Conservation (phyloP, 2,329 filamentous ascomycete species). For the Botryotinia calthae region DNA sequence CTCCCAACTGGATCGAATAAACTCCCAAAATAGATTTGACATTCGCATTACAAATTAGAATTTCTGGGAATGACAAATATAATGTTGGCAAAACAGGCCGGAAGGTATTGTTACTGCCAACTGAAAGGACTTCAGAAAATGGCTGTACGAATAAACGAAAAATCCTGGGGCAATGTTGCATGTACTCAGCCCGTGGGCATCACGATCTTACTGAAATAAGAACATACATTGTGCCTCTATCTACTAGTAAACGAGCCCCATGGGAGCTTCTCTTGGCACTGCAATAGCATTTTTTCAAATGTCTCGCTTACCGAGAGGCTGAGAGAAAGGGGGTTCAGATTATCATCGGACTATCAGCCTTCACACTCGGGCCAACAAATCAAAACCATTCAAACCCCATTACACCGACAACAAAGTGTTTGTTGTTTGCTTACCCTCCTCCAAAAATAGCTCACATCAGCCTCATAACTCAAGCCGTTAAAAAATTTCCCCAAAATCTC, state of each 20-base stretch:
- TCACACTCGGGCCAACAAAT: background rate
- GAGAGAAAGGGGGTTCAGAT: background rate
- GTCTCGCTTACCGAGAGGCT: background rate
- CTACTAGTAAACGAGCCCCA: background rate
- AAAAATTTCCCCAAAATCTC: background rate
- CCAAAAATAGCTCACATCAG: slow-evolving; percentile 8
- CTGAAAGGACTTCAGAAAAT: background rate
- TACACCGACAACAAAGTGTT: background rate
- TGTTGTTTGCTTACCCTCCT: background rate
- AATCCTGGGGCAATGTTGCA: too few species aligned
- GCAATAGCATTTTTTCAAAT: background rate
- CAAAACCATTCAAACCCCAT: background rate
- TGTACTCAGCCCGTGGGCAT: background rate
- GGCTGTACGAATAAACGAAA: background rate
- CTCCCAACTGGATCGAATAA: background rate
- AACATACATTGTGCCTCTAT: background rate
- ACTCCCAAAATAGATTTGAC: background rate
- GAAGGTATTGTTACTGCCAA: background rate
- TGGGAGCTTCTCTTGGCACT: background rate
- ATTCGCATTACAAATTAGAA: background rate
- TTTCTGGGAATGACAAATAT: rapidly evolving
- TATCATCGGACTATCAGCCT: background rate
- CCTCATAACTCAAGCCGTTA: background rate
- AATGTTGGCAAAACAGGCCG: background rate
- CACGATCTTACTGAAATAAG: background rate